Base-by-base conservation (phyloP, 2,329 filamentous ascomycete species). In the Penicillium sp. region DNA sequence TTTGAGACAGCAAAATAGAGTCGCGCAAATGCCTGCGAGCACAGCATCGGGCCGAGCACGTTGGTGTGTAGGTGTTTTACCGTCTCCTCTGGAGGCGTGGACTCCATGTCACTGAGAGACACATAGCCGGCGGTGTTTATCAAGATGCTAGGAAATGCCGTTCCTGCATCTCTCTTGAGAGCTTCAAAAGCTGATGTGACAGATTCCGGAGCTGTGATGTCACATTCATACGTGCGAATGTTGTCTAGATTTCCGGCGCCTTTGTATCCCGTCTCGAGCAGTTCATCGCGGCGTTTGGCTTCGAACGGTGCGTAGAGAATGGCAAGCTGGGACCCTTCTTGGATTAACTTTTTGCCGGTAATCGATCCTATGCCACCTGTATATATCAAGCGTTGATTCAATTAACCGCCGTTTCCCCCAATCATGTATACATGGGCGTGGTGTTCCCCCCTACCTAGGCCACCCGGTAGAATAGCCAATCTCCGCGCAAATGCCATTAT, bases 271-370 rank as follows among this genome's bases (percentile, higher is more conserved):
- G 66, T 51, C 14, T 68, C 63, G 18, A 80, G 66, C 0, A 73
- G 68, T 38, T 73, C 62, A 21, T 73, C 64, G 18, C 71, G 70
- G 8, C 68, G 68, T 30, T 65, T 55, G 1, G 72, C 69, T 61
- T 79, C 77, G 59, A 78, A 79, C 1, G 77, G 76, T 0, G 77
- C 77, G 52, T 79, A 79, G 0, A 79, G 65, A 14, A 79, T 71
- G 7, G 76, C 77, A 3, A 79, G 63, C 12, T 65, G 70, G 5
- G 75, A 74, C 5, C 76, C 76, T 59, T 75, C 68, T 3, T 72
- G 64, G 23, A 69, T 67, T 1, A 80, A 66, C 16, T 74, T 69
- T 51, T 71, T 65, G 45, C 74, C 77, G 3, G 76, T 77, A 35
- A 70, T 70, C 14, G 74, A 73, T 7, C 77, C 77, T 2, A 79